A percentile compares a stretch with the other conserved stretches of the same genome.
These are phyloP conservation scores for Strigomonas culicis DNA, from an alignment of 208 protist genomes.

Conservation along the genomic window DNA sequence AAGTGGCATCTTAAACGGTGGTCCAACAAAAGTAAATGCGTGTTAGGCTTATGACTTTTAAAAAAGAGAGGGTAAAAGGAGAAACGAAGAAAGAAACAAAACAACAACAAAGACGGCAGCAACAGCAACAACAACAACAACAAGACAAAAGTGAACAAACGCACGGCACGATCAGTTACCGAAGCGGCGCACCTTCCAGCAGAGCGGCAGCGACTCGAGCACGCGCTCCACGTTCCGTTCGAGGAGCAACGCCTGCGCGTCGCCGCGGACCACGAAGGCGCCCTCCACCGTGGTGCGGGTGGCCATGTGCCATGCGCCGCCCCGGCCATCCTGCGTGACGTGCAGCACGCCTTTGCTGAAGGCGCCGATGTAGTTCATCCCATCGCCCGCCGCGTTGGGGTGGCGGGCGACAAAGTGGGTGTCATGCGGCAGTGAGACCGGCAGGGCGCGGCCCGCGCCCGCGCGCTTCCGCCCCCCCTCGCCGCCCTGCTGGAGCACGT, in stretches of 20 bases:
- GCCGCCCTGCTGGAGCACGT: not conserved
- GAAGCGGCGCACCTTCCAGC: constrained; percentile 89
- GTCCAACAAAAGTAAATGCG: not conserved
- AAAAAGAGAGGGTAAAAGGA: not conserved
- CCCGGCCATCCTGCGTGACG: constrained; percentile 9
- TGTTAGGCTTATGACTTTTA: constrained; percentile 1
- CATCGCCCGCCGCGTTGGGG: not conserved
- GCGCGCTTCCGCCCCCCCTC: not conserved
- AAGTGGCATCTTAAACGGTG: not conserved
- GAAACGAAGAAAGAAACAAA: constrained; percentile 6
- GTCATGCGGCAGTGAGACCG: constrained; percentile 39
- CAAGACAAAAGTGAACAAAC: not conserved
- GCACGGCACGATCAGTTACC: constrained; percentile 51
- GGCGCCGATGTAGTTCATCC: constrained; percentile 33
- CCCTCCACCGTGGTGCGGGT: constrained; percentile 57
- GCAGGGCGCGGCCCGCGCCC: constrained; percentile 1
- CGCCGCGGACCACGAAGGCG: constrained; percentile 54
- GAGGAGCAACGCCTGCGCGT: constrained; percentile 54
- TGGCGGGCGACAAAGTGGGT: constrained; percentile 23
- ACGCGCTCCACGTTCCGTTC: constrained; percentile 82
- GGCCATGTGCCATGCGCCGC: constrained; percentile 65
- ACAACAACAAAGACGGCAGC: constrained; percentile 16
- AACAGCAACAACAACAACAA: constrained; percentile 13
- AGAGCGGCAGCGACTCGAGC: constrained; percentile 75
- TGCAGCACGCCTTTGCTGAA: constrained; percentile 75